A percentile compares a stretch with the other conserved stretches of the same genome.
Conservation (phyloP, 164 flowering plant species). For the Liriodendron chinense region DNA sequence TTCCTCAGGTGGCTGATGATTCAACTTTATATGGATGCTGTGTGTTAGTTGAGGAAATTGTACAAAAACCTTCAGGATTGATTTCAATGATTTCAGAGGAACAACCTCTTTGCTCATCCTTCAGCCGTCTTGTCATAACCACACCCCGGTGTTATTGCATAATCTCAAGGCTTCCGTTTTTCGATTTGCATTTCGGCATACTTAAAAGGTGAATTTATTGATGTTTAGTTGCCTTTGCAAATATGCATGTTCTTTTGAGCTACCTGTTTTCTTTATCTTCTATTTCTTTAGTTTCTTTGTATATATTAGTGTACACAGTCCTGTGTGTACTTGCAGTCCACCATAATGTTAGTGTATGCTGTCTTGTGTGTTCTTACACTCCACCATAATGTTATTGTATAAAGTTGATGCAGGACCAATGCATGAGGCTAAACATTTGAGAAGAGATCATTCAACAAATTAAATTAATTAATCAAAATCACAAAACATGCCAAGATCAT, state of each 20-base stretch:
- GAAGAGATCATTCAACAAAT: too few relatives aligned
- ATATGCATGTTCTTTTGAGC: not conserved
- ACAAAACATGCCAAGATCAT: too few relatives aligned
- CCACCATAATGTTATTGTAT: too few relatives aligned
- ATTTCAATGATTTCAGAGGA: conserved; percentile 70
- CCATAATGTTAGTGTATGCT: too few relatives aligned
- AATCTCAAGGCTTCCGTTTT: conserved; percentile 91
- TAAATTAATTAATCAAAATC: too few relatives aligned
- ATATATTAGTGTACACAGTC: not conserved
- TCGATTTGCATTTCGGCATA: conserved; percentile 90
- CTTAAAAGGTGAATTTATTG: conserved; percentile 59
- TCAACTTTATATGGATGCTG: conserved; percentile 98
- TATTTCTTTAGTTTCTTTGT: not conserved
- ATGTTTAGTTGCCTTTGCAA: not conserved
- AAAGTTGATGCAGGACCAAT: too few relatives aligned
- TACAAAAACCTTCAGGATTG: conserved; percentile 82
- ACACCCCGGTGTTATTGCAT: conserved; percentile 98
- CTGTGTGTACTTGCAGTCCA: too few relatives aligned
- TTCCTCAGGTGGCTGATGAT: conserved; percentile 84
- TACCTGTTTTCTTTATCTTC: not conserved
- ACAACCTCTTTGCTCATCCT: conserved; percentile 36
- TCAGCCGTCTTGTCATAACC: conserved; percentile 69
- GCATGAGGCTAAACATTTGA: too few relatives aligned
- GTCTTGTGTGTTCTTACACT: too few relatives aligned
- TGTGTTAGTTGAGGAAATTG: conserved; percentile 82